Evolutionary conservation across 805 yeast genomes (phyloP).

Genomic region (Wickerhamiella parazyma): DNA sequence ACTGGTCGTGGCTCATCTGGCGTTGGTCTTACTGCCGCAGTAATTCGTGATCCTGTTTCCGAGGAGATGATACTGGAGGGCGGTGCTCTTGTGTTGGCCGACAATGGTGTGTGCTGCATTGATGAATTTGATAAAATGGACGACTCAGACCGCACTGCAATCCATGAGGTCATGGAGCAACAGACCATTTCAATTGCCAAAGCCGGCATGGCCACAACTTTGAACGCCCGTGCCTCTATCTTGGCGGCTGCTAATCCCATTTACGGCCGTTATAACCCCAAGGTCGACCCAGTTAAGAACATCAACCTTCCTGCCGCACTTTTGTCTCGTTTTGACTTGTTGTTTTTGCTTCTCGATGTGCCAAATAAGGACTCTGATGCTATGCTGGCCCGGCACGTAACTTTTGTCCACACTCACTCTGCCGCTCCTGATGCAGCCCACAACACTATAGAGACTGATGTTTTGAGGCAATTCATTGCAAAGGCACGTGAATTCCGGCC

Average conservation of each 20-base stretch:
- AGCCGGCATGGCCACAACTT: slow-evolving; percentile 93
- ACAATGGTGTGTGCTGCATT: slow-evolving; percentile 95
- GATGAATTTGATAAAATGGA: slow-evolving; percentile 99
- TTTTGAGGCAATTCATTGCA: slow-evolving; percentile 78
- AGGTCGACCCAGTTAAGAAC: slow-evolving; percentile 82
- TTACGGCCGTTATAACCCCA: slow-evolving; percentile 86
- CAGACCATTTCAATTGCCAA: slow-evolving; percentile 95
- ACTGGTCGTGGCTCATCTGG: slow-evolving; percentile 99
- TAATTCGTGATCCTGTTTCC: slow-evolving; percentile 96
- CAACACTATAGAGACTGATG: slow-evolving; percentile 63
- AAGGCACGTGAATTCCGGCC: slow-evolving; percentile 80
- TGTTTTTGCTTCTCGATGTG: slow-evolving; percentile 74
- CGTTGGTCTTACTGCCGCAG: slow-evolving; percentile 97
- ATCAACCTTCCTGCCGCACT: slow-evolving; percentile 94
- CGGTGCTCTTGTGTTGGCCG: slow-evolving; percentile 93
- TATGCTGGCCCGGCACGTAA: slow-evolving; percentile 81
- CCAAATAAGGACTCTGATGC: slow-evolving; percentile 73
- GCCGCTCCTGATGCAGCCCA: slow-evolving; percentile 53
- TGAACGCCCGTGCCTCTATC: slow-evolving; percentile 90
- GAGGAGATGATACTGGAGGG: slow-evolving; percentile 98
- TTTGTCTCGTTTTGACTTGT: slow-evolving; percentile 82
- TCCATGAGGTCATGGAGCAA: slow-evolving; percentile 99
- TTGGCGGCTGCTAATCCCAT: slow-evolving; percentile 98
- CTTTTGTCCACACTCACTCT: slow-evolving; percentile 90
- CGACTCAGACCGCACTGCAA: slow-evolving; percentile 90